Base-by-base conservation (phyloP, 1,284 basidiomycete genomes). In the Bjerkandera adusta region DNA sequence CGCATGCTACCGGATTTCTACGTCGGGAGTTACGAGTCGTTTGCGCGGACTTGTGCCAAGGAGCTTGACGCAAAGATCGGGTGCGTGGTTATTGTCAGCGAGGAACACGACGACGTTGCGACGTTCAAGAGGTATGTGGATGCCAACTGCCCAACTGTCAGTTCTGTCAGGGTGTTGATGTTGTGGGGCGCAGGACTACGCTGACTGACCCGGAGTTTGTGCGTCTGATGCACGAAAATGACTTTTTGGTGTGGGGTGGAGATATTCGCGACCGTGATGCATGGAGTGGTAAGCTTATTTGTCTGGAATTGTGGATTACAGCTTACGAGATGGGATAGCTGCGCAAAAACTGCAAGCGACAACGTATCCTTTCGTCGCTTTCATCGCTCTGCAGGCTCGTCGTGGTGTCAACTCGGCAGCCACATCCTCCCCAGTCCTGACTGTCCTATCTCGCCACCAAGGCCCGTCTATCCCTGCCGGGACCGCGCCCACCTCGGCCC, bases 311-410 rank as follows among this genome's bases (percentile, higher is more conserved):
- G n/a, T n/a, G n/a, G n/a, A n/a, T n/a, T n/a, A n/a, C n/a, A n/a
- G n/a, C n/a, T n/a, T n/a, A n/a, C n/a, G n/a, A n/a, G n/a, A n/a
- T 26, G 26, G 30, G 48, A 42, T 27, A 91, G 93, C 91, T 5
- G 72, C 90, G 1, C 83, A 90, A 58, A 93, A 94, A 55, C 72
- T 97, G 0, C 85, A 91, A 57, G 84, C 85, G 1, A 96, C 92
- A 2, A 93, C 92, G 0, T 97, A 89, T 58, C 95, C 95, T 0
- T 95, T 94, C 52, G 75, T 98, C 39, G 89, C 91, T 0, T 98
- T 97, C 63, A 69, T 96, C 38, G 86, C 92, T 0, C 76, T 96
- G 27, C 90, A 97, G 57, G 87, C 93, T 0, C 77, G 77, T 5
- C 75, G 83, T 29, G 56, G 57, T 1, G 63, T 68, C 21, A 63